Evolutionary conservation across 179 eudicot genomes (phyloP), one percentile per base, ranked within the genome.

Genomic region (Amaranthus tricolor): DNA sequence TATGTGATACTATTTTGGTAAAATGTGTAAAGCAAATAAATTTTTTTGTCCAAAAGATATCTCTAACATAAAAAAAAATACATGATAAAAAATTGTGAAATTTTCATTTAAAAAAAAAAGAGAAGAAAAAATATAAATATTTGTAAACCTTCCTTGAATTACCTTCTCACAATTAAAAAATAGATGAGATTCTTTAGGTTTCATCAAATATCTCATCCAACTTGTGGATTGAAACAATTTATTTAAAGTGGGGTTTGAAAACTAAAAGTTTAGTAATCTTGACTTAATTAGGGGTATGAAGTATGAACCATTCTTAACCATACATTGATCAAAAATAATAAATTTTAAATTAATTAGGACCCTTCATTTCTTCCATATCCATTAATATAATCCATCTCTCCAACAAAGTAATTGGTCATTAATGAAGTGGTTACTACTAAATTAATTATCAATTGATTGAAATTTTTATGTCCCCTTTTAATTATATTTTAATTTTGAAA

Each of bases 211-310:
- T 68, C 71, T 68, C 6, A 75, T 6, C 58, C 6, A 75, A 75
- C 72, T 24, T 75, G 78, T 75, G 78, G 78, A 66, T 57, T 56
- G 48, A 66, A 75, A 58, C 57, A 47, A 65, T n/a, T 48, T 43
- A 74, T 64, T 68, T 63, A 71, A 74, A 50, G 78, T 75, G 78
- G 62, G 62, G 71, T 67, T 48, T 48, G 48, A 67, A 75, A 31
- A 31, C 40, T 31, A 31, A 31, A 75, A 75, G 77, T 47, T 75
- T 45, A 66, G 44, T 24, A 68, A 59, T 66, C 31, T 75, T 21
- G 0, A 4, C 58, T 31, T 31, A 31, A 31, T n/a, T n/a, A n/a
- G n/a, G 40, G 40, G 4, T 31, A 31, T 31, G 40, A 52, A 64
- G 72, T 57, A 56, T 45, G 24, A 75, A 66, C 31, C 56, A 67